These are phyloP conservation scores for Pyrus pyrifolia DNA, from an alignment of 306 rosid species.

Conservation along the genomic window DNA sequence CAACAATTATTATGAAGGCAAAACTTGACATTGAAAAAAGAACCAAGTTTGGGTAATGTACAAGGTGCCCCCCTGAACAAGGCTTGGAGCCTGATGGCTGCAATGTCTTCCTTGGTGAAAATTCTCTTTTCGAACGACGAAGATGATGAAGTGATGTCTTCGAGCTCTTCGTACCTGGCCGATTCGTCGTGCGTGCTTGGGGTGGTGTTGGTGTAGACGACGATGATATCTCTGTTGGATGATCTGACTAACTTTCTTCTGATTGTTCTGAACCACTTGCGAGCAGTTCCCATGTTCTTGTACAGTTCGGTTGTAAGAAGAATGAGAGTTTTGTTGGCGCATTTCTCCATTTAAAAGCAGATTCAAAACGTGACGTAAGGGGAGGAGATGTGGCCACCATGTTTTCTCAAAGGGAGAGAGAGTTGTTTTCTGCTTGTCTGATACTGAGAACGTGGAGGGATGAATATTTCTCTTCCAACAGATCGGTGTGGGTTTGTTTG, in stretches of 20 bases:
- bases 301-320: background rate
- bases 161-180: slow-evolving; percentile 5
- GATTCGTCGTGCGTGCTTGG: slow-evolving; percentile 15
- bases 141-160: slow-evolving; percentile 3
- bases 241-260: slow-evolving; percentile 34
- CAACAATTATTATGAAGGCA: background rate
- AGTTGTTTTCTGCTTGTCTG: slow-evolving; percentile 11
- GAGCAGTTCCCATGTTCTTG: slow-evolving; percentile 30
- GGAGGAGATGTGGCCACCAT: slow-evolving; percentile 48
- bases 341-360: background rate
- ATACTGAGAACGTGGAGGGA: slow-evolving; percentile 29
- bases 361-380: slow-evolving; percentile 36
- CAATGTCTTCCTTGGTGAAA: slow-evolving; percentile 32
- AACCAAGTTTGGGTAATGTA: slow-evolving; percentile 19
- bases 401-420: slow-evolving; percentile 6
- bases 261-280: slow-evolving; percentile 46
- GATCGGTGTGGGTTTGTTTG: background rate
- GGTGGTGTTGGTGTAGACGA: slow-evolving; percentile 22
- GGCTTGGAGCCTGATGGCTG: slow-evolving; percentile 74
- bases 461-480: slow-evolving; percentile 4
- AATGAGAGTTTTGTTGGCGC: background rate
- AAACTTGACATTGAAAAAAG: background rate
- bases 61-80: slow-evolving; percentile 84
- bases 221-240: slow-evolving; percentile 24
- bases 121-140: background rate